phyloP scores from a whole-genome alignment of 2,329 filamentous ascomycete species.

The Sarocladium strictum region DNA sequence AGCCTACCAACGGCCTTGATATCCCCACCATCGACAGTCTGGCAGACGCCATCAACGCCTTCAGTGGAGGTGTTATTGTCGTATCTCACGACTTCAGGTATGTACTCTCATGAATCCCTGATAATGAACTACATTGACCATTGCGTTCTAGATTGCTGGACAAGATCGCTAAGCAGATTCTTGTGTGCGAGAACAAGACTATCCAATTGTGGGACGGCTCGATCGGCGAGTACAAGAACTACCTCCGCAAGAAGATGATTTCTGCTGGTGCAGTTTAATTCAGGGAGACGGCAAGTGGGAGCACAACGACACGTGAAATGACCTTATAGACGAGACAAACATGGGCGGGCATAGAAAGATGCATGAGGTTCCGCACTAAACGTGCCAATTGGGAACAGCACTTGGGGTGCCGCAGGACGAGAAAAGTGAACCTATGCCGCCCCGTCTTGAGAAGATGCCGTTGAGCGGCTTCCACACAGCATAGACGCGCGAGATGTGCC shows the following conservation, averaged over 20 bases:
- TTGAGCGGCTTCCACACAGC: slow-evolving; percentile 8
- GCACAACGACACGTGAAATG: slow-evolving; percentile 9
- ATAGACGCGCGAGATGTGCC: slow-evolving; percentile 4
- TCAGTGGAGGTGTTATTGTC: slow-evolving; percentile 92
- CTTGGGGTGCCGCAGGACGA: not conserved
- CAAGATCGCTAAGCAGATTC: slow-evolving; percentile 99
- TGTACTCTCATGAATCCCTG: slow-evolving; percentile 23
- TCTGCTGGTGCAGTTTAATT: slow-evolving; percentile 74
- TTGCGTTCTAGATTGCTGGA: slow-evolving; percentile 68
- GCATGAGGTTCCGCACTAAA: not conserved
- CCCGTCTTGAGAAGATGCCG: slow-evolving; percentile 6
- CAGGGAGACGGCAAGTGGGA: slow-evolving; percentile 8
- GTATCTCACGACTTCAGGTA: slow-evolving; percentile 99
- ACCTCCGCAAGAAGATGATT: slow-evolving; percentile 99
- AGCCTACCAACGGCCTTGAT: slow-evolving; percentile 98
- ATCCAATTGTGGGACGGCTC: slow-evolving; percentile 82
- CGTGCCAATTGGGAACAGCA: not conserved
- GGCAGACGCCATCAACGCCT: slow-evolving; percentile 96
- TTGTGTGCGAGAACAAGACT: slow-evolving; percentile 98
- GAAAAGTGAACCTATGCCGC: not conserved
- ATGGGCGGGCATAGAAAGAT: slow-evolving; percentile 4
- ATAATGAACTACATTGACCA: not conserved
- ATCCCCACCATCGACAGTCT: slow-evolving; percentile 97
- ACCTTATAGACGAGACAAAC: slow-evolving; percentile 9
- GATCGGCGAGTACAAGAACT: slow-evolving; percentile 96